phyloP scores from a whole-genome alignment of 2,329 filamentous ascomycete genomes.

The Coccinonectria pachysandricola region DNA sequence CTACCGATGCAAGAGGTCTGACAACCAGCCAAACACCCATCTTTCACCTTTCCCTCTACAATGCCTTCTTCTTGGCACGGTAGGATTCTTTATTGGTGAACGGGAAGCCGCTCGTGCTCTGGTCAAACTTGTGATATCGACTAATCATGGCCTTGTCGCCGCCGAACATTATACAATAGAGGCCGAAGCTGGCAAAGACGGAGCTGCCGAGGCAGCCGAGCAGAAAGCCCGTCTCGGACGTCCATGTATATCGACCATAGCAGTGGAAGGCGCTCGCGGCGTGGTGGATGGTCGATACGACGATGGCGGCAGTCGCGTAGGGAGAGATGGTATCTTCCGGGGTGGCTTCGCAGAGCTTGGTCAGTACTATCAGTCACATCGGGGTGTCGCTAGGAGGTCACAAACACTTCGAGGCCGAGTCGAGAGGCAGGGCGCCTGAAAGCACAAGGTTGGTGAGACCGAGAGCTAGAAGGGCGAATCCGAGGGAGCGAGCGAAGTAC shows the following conservation, averaged over 20 bases:
- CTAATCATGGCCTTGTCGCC: slow-evolving; percentile 28
- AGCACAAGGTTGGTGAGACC: slow-evolving; percentile 55
- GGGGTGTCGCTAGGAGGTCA: neutral
- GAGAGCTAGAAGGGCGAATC: slow-evolving; percentile 55
- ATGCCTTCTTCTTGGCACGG: slow-evolving; percentile 27
- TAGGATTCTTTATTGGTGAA: slow-evolving; percentile 29
- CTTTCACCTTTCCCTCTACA: no score
- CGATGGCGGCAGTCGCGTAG: slow-evolving; percentile 55
- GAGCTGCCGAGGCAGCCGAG: slow-evolving; percentile 49
- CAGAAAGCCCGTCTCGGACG: slow-evolving; percentile 46
- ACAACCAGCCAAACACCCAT: no score
- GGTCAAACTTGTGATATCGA: slow-evolving; percentile 26
- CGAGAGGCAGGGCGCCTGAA: slow-evolving; percentile 59
- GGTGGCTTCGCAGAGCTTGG: no score
- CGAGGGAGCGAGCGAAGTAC: slow-evolving; percentile 65
- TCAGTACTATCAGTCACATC: no score
- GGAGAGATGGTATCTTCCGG: slow-evolving; percentile 46
- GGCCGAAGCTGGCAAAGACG: slow-evolving; percentile 45
- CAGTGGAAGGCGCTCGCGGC: slow-evolving; percentile 50
- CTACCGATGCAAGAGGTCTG: no score
- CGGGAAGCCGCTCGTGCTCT: slow-evolving; percentile 30
- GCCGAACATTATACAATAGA: slow-evolving; percentile 27
- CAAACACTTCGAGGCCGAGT: slow-evolving; percentile 34
- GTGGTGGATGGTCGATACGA: slow-evolving; percentile 60
- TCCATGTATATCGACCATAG: slow-evolving; percentile 55